phyloP scores from a whole-genome alignment of 73 alveolate genomes.

The Loxodes magnus region DNA sequence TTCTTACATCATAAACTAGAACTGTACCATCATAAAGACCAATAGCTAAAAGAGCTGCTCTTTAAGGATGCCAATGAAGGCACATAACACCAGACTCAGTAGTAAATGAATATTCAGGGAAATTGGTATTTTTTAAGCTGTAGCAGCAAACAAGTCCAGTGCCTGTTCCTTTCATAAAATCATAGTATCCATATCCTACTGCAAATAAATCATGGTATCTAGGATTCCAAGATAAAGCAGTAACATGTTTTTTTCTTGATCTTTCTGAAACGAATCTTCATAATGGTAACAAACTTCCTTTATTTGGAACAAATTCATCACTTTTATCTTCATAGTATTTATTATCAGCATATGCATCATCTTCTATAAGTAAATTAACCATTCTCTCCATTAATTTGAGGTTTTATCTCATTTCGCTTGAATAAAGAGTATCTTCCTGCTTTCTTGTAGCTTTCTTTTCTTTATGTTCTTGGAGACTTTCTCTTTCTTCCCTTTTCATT shows the following conservation, averaged over 20 bases:
- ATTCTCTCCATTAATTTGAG: conserved; percentile 94
- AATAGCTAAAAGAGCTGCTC: conserved; percentile 97
- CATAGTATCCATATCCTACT: conserved; percentile 96
- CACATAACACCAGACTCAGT: conserved; percentile 97
- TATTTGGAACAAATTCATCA: conserved; percentile 34
- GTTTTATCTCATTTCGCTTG: conserved; percentile 58
- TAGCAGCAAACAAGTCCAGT: conserved; percentile 94
- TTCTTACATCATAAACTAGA: conserved; percentile 96
- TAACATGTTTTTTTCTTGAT: conserved; percentile 85
- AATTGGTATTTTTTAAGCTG: conserved; percentile 94
- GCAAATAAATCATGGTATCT: conserved; percentile 98
- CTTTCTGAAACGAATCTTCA: conserved; percentile 96
- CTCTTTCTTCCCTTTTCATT: conserved; percentile 48
- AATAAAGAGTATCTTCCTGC: conserved; percentile 75
- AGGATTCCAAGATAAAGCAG: conserved; percentile 98
- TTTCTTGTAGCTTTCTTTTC: conserved; percentile 56
- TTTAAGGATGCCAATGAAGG: conserved; percentile 95
- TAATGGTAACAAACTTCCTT: conserved; percentile 73
- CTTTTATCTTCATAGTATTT: conserved; percentile 61
- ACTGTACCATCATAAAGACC: conserved; percentile 99
- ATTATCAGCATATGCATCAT: conserved; percentile 88
- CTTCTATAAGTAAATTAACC: conserved; percentile 92
- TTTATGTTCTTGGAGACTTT: conserved; percentile 59
- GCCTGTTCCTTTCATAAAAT: conserved; percentile 82
- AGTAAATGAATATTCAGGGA: conserved; percentile 97